phyloP scores from a whole-genome alignment of 2,329 filamentous ascomycete species.

The Curvularia hawaiiensis region DNA sequence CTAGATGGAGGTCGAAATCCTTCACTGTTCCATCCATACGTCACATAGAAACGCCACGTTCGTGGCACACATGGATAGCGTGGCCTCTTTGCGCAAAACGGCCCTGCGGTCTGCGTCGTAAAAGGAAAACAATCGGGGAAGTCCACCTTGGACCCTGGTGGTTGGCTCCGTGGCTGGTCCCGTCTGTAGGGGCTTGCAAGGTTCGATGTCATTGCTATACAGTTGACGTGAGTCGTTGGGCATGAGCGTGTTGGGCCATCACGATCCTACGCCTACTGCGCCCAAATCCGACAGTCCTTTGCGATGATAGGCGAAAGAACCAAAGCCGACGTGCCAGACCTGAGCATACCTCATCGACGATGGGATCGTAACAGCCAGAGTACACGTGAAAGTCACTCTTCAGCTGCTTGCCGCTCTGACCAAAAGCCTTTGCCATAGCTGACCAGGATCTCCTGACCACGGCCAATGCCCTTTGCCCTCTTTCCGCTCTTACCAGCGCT shows the following conservation, averaged over 20 bases:
- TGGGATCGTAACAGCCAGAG: neutral
- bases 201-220: neutral
- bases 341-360: neutral
- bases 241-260: neutral
- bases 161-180: neutral
- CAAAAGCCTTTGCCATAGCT: slow-evolving; percentile 61
- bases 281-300: neutral
- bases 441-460: slow-evolving; percentile 58
- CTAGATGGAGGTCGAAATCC: slow-evolving; percentile 14
- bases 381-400: slow-evolving; percentile 11
- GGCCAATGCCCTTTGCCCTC: slow-evolving; percentile 52
- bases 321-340: neutral
- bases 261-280: neutral
- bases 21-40: neutral
- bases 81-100: neutral
- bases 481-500: slow-evolving; percentile 56
- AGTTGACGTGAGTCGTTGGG: neutral
- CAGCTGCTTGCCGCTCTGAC: slow-evolving; percentile 42
- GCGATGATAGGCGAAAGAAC: slow-evolving; percentile 1
- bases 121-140: neutral
- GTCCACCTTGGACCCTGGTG: neutral
- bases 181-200: neutral
- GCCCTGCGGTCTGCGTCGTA: neutral
- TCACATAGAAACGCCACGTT: slow-evolving; percentile 2
- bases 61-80: neutral